Evolutionary conservation across 2,329 filamentous ascomycete genomes (phyloP).

Genomic region (Alternaria alternata): DNA sequence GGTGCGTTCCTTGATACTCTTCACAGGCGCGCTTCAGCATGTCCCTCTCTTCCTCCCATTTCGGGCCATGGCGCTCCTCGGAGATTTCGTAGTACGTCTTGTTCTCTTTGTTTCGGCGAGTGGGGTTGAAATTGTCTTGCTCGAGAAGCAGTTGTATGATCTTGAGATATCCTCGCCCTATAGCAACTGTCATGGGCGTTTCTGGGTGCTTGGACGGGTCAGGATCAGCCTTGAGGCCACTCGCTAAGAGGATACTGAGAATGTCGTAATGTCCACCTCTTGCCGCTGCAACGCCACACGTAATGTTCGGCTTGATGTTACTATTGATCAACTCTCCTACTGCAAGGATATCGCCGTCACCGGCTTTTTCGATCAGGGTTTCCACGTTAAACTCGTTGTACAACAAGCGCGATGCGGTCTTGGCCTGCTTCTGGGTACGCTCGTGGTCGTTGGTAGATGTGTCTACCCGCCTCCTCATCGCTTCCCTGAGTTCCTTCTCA

Average conservation of each 20-base stretch:
- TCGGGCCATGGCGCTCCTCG: constrained; percentile 79
- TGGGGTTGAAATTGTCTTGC: constrained; percentile 83
- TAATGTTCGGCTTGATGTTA: constrained; percentile 72
- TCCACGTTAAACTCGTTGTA: constrained; percentile 61
- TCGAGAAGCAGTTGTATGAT: constrained; percentile 82
- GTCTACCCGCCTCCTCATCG: constrained; percentile 58
- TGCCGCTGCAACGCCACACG: constrained; percentile 88
- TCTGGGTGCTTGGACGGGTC: constrained; percentile 82
- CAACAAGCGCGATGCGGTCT: constrained; percentile 53
- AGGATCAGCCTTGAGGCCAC: constrained; percentile 58
- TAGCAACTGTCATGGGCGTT: constrained; percentile 92
- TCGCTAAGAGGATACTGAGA: constrained; percentile 72
- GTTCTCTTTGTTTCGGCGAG: constrained; percentile 73
- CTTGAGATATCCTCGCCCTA: constrained; percentile 85
- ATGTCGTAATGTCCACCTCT: constrained; percentile 90
- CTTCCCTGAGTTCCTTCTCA: constrained; percentile 72
- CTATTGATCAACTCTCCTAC: constrained; percentile 59
- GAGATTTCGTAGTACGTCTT: constrained; percentile 89
- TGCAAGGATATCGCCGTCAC: constrained; percentile 58
- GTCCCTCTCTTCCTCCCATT: constrained; percentile 88
- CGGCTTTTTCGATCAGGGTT: constrained; percentile 58
- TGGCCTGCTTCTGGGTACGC: constrained; percentile 40
- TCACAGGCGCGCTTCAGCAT: constrained; percentile 80
- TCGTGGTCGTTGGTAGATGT: constrained; percentile 57
- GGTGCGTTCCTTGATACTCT: constrained; percentile 53